Base-by-base conservation (phyloP, 1,139 yeast species). In the Ogataea hybrid region DNA sequence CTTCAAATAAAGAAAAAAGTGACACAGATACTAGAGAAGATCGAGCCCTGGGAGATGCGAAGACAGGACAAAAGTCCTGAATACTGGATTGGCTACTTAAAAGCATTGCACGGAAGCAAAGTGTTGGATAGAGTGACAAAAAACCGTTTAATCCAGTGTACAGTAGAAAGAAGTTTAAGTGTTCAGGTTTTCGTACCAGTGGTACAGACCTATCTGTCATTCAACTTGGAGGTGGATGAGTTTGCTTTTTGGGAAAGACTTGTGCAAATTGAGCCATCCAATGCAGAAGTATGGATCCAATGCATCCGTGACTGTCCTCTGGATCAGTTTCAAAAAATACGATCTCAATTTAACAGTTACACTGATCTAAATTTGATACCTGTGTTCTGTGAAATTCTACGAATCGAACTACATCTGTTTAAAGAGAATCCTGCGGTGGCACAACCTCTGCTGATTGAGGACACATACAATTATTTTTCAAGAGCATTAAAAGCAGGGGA, bases 21-120 rank as follows among this genome's bases (percentile, higher is more conserved):
- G 3, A 21, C n/a, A 15, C 35, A 20, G 7, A n/a, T 50, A 14
- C 28, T 42, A 8, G 46, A 41, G 10, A 36, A 33, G n/a, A 36
- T 52, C 8, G 51, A 44, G 28, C 35, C 39, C 10, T 50, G 48
- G 50, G 57, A 52, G 22, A 18, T 30, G 7, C 35, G 23, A 35
- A 17, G 14, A 36, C n/a, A 20, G 20, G 10, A 27, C 25, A 6
- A 38, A 39, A 48, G 25, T 44, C 56, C n/a, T 33, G 48, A 44
- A 42, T 37, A 32, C 53, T 62, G 59, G 65, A 54, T 21, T 6
- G 56, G 49, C 6, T 68, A 68, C 42, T 51, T 67, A 33, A 52
- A 49, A 20, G 54, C 55, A 51, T 60, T 63, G 27, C 28, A 45
- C n/a, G 49, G 32, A 27, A 12, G 43, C 22, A 49, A 47, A 35